phyloP scores from a whole-genome alignment of 2,329 filamentous ascomycete species.

The Orbilia oligospora region DNA sequence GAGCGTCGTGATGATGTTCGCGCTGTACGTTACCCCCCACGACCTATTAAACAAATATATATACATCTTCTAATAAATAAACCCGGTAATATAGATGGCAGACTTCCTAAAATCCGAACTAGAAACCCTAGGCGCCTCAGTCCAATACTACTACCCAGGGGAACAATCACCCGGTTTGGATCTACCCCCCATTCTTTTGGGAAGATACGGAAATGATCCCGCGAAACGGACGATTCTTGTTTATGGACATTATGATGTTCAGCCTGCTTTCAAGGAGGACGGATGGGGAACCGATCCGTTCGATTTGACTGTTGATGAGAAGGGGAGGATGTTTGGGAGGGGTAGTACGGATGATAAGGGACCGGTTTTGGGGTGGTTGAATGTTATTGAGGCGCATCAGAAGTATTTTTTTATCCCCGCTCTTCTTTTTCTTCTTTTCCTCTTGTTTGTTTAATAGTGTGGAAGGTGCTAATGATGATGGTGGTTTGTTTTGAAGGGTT shows the following conservation, averaged over 20 bases:
- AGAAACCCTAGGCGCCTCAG: constrained; percentile 83
- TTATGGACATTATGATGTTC: constrained; percentile 98
- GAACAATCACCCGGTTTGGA: constrained; percentile 93
- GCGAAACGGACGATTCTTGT: constrained; percentile 95
- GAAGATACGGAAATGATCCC: constrained; percentile 90
- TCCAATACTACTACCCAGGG: constrained; percentile 87
- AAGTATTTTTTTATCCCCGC: constrained; percentile 70
- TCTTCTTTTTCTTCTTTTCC: background rate
- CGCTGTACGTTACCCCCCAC: constrained; percentile 70
- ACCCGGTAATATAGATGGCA: constrained; percentile 76
- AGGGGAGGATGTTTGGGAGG: constrained; percentile 95
- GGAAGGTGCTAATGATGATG: background rate
- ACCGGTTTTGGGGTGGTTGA: constrained; percentile 95
- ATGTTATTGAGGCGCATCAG: constrained; percentile 97
- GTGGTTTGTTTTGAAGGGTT: constrained; percentile 68
- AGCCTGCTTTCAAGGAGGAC: constrained; percentile 91
- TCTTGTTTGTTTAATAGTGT: no score
- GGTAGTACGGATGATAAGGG: constrained; percentile 98
- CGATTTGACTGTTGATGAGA: constrained; percentile 85
- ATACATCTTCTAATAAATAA: background rate
- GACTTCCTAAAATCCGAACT: constrained; percentile 89
- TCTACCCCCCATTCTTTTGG: constrained; percentile 91
- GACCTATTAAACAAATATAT: background rate
- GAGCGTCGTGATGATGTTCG: constrained; percentile 91
- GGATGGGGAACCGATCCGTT: constrained; percentile 98